Conservation (phyloP, 2,329 filamentous ascomycete species). For the Cordyceps farinosa region DNA sequence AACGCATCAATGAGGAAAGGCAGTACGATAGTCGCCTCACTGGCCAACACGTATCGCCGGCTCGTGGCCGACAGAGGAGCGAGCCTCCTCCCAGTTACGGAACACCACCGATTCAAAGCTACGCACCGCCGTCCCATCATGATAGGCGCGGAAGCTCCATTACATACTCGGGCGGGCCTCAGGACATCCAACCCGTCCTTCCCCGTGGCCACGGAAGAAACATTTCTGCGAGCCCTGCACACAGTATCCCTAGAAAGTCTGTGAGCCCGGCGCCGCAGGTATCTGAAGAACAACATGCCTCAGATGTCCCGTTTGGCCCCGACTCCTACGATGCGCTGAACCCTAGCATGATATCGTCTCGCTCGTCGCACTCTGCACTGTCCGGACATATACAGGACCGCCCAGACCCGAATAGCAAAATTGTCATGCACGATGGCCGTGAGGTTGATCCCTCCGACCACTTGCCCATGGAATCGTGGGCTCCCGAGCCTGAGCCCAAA, state of each 20-base stretch:
- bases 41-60: constrained; percentile 36
- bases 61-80: constrained; percentile 39
- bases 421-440: constrained; percentile 70
- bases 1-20: constrained; percentile 55
- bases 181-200: constrained; percentile 25
- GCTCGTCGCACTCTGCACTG: constrained; percentile 28
- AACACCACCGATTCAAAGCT: constrained; percentile 28
- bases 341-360: constrained; percentile 45
- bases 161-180: constrained; percentile 35
- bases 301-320: constrained; percentile 67
- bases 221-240: constrained; percentile 41
- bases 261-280: constrained; percentile 65
- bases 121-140: constrained; percentile 43
- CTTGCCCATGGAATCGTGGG: constrained; percentile 72
- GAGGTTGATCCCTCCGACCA: constrained; percentile 80
- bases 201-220: constrained; percentile 38
- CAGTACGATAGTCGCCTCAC: constrained; percentile 46
- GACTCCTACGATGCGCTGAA: constrained; percentile 75
- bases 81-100: constrained; percentile 30
- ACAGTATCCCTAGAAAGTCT: constrained; percentile 66
- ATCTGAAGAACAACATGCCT: constrained; percentile 48
- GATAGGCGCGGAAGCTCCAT: constrained; percentile 38
- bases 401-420: constrained; percentile 60
- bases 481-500: constrained; percentile 65
- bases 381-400: constrained; percentile 30